Conservation (phyloP, 495 filamentous ascomycete genomes). For the Aspergillus bertholletiae region DNA sequence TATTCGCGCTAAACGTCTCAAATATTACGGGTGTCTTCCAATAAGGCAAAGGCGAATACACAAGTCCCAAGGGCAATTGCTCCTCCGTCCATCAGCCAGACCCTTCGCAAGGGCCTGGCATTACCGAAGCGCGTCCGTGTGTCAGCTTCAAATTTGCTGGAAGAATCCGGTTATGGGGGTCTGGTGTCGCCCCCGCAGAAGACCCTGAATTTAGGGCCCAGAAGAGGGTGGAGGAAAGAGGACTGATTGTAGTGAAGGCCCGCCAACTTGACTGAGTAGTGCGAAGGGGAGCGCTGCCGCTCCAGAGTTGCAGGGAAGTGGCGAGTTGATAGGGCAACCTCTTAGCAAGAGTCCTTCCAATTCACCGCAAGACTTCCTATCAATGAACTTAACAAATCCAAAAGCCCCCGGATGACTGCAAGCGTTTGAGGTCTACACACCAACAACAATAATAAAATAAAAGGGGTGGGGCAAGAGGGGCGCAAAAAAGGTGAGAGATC, state of each 20-base stretch:
- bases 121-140: slow-evolving; percentile 41
- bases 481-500: background rate
- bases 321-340: slow-evolving; percentile 16
- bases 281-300: slow-evolving; percentile 31
- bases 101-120: slow-evolving; percentile 46
- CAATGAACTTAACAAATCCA: background rate
- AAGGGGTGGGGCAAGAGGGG: too few relatives aligned
- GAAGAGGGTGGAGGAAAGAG: slow-evolving; percentile 86
- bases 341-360: slow-evolving; percentile 7
- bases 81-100: slow-evolving; percentile 47
- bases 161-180: slow-evolving; percentile 84
- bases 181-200: slow-evolving; percentile 95
- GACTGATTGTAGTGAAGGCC: slow-evolving; percentile 71
- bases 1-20: slow-evolving; percentile 1
- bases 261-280: slow-evolving; percentile 92
- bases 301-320: slow-evolving; percentile 29
- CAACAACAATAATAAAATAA: background rate
- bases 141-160: slow-evolving; percentile 28
- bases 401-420: background rate
- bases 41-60: slow-evolving; percentile 25
- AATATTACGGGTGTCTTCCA: slow-evolving; percentile 2
- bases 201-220: slow-evolving; percentile 86
- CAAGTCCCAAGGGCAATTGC: slow-evolving; percentile 31
- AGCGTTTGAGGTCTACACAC: background rate
- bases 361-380: slow-evolving; percentile 8